Evolutionary conservation across 768 basidiomycete species (phyloP), one percentile per base, ranked within the genome.

Genomic region (Auriscalpium vulgare): DNA sequence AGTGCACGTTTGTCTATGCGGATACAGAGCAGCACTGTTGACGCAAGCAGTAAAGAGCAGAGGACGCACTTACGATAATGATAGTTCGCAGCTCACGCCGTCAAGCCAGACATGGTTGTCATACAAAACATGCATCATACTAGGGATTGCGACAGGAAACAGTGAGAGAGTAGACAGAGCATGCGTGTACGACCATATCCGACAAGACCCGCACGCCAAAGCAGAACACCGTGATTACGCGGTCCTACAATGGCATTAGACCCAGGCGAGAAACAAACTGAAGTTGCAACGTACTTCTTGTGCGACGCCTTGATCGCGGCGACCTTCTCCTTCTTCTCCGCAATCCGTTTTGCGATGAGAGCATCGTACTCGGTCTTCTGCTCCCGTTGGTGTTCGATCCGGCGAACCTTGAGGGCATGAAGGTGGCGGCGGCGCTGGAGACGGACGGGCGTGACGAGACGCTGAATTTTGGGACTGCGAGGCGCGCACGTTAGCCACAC

Each of bases 341-440:
- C 84, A 58, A 92, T 74, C 66, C 91, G 93, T 79, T 97, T 95
- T 75, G 85, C 77, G 55, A 97, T 70, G 69, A 95, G 77, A 58
- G 78, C 76, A 37, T 95, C 90, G 82, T 87, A 97, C 78, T 97
- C 95, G 56, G 81, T 67, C 76, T 95, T 91, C 76, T 94, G 91
- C 75, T 93, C 95, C 78, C 93, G 93, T 80, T 95, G 94, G 71
- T 78, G 81, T 68, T 93, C 90, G 68, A 91, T 78, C 73, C 84
- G 84, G 74, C 91, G 83, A 70, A 87, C 84, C 75, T 92, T 88
- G 77, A 97, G 82, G 47, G 92, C 82, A 63, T 76, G 84, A 68
- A 95, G 83, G 78, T 91, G 93, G 65, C 95, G 90, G 74, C 92
- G 88, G 74, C 94, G 91, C 76, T 99, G 95, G 68, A 97, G 88